These are phyloP conservation scores for Lipomyces yamadae DNA, from an alignment of 805 yeast genomes.

Conservation along the genomic window DNA sequence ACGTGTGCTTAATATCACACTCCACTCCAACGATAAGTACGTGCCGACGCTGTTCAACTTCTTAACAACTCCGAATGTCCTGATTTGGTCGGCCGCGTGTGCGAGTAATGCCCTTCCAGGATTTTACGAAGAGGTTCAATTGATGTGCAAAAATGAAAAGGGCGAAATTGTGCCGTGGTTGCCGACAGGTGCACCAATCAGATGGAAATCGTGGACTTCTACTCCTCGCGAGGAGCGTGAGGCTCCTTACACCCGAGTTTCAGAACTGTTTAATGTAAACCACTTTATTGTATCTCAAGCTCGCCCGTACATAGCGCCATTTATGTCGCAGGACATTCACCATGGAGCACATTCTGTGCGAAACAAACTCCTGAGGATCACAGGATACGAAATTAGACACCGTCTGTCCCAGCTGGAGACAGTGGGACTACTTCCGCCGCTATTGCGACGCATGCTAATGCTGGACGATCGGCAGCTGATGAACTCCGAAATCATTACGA, in stretches of 20 bases:
- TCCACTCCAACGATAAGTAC: conserved; percentile 75
- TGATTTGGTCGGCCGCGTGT: conserved; percentile 85
- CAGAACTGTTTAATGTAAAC: conserved; percentile 93
- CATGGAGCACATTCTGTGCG: conserved; percentile 55
- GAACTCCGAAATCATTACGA: conserved; percentile 51
- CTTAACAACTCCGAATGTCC: conserved; percentile 89
- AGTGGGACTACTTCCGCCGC: conserved; percentile 71
- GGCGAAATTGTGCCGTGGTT: conserved; percentile 50
- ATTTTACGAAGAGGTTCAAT: conserved; percentile 63
- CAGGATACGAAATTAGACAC: conserved; percentile 81
- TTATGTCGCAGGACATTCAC: conserved; percentile 78
- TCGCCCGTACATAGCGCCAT: conserved; percentile 90
- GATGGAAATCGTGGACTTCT: conserved; percentile 44
- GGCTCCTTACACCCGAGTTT: conserved; percentile 82
- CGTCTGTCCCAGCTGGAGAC: conserved; percentile 79
- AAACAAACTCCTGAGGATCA: conserved; percentile 56
- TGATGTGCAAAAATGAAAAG: conserved; percentile 61
- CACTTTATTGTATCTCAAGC: conserved; percentile 91
- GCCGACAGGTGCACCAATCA: conserved; percentile 25
- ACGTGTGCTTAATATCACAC: conserved; percentile 78
- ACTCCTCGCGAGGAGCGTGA: conserved; percentile 42
- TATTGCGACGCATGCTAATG: conserved; percentile 74
- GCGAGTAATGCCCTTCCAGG: conserved; percentile 69
- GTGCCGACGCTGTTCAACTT: conserved; percentile 66
- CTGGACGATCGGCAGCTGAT: conserved; percentile 74